Evolutionary conservation across 2,329 filamentous ascomycete species (phyloP), one percentile per base, ranked within the genome.

Genomic region (Bimuria novae-zelandiae): DNA sequence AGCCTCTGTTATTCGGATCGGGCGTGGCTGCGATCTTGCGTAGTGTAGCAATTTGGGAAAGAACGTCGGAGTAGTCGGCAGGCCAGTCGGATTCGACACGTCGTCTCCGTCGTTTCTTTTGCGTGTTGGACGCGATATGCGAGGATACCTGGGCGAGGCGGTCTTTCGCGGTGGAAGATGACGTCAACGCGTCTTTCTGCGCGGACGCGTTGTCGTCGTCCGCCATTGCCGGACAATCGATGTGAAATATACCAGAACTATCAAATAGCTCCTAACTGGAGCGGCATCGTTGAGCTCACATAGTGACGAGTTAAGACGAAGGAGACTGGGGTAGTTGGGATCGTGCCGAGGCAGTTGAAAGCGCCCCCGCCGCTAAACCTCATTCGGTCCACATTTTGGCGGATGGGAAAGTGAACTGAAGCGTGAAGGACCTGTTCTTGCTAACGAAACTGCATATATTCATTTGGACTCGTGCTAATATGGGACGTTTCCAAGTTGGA

Each of bases 41-140:
- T 1, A 87, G 76, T 0, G 76, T 75, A 4, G 71, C 58, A n/a
- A 87, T 75, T 59, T 86, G 82, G n/a, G 70, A 73, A 0, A 85
- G 79, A 14, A 87, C 78, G 58, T 88, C 85, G 29, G 81, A 82
- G 68, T 86, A 84, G 67, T 87, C 84, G 44, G 82, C 77, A 22
- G 84, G 84, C 0, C 84, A 75, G 7, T 75, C 75, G 30, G 72
- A 65, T 30, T 73, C 65, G 22, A 71, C 66, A 7, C 61, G 65
- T 50, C 71, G 73, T 36, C 68, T 68, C 58, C 68, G 65, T 53
- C 69, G 67, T 35, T 67, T 67, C 67, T 73, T 74, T 19, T 68
- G 63, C 14, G 71, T 71, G 55, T 72, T 71, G 23, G 66, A 57
- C 46, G 63, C 40, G 49, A 80, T 65, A 59, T 82, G 77, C 3